Evolutionary conservation across 768 basidiomycete genomes (phyloP).

Genomic region (Suillus discolor): DNA sequence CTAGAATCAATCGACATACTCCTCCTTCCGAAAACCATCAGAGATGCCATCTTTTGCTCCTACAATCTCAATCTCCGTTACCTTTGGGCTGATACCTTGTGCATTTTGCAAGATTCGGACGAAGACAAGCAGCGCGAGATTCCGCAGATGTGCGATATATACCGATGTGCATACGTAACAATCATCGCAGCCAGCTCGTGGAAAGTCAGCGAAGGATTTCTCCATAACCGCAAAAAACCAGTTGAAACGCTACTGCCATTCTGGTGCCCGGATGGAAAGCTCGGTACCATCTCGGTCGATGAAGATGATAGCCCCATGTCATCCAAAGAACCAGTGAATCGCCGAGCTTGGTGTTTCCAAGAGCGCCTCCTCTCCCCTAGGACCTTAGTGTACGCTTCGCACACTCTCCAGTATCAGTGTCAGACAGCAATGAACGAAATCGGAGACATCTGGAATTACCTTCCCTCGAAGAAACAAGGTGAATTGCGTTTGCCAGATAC

Average conservation of each 20-base stretch:
- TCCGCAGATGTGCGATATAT: constrained; percentile 21
- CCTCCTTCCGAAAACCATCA: constrained; percentile 11
- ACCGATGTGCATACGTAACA: constrained; percentile 12
- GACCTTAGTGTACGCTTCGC: constrained; percentile 5
- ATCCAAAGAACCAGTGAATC: constrained; percentile 3
- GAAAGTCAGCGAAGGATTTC: constrained; percentile 9
- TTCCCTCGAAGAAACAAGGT: neutral
- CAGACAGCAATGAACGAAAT: constrained; percentile 1
- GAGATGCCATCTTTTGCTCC: constrained; percentile 11
- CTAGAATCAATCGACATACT: constrained; percentile 5
- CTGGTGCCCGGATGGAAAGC: constrained; percentile 10
- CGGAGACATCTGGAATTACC: constrained; percentile 3
- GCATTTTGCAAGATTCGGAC: constrained; percentile 22
- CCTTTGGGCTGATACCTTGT: constrained; percentile 24
- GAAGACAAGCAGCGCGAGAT: constrained; percentile 25
- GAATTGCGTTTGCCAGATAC: constrained; percentile 4
- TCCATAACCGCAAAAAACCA: neutral
- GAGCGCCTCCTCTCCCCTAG: constrained; percentile 11
- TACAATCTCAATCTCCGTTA: constrained; percentile 13
- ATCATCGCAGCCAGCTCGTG: constrained; percentile 11
- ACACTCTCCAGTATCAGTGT: constrained; percentile 13
- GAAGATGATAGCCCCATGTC: neutral
- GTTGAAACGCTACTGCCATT: constrained; percentile 4
- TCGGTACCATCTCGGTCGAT: constrained; percentile 7
- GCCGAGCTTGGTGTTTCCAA: constrained; percentile 15